Evolutionary conservation across 1,139 yeast genomes (phyloP).

Genomic region (Pichia sp.): DNA sequence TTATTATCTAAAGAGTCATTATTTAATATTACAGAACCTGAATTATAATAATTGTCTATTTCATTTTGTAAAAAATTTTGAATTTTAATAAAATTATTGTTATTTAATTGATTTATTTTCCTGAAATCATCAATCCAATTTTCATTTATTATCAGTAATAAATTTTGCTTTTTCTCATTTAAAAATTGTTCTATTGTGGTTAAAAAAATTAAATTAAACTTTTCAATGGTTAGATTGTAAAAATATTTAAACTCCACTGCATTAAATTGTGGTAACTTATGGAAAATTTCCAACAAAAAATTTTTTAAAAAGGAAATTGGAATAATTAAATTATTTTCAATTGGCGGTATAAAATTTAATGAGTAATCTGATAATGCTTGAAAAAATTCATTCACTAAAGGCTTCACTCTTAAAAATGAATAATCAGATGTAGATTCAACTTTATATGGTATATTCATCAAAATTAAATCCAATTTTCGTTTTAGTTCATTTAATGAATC

Average conservation of each 20-base stretch:
- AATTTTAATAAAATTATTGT: constrained; percentile 44
- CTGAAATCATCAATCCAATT: constrained; percentile 53
- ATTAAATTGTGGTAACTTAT: constrained; percentile 66
- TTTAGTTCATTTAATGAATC: constrained; percentile 47
- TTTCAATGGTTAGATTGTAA: constrained; percentile 69
- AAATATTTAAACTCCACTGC: constrained; percentile 70
- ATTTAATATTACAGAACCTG: constrained; percentile 15
- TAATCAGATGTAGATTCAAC: constrained; percentile 74
- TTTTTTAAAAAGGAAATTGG: constrained; percentile 64
- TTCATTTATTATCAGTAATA: constrained; percentile 38
- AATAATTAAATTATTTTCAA: constrained; percentile 48
- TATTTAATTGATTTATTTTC: constrained; percentile 53
- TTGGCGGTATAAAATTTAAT: constrained; percentile 73
- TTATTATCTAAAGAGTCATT: not conserved
- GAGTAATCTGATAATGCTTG: constrained; percentile 76
- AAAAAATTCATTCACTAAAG: constrained; percentile 67
- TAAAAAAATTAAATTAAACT: constrained; percentile 71
- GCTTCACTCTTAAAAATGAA: constrained; percentile 78
- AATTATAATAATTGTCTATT: constrained; percentile 22
- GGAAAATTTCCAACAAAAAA: constrained; percentile 54
- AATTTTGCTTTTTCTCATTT: constrained; percentile 34
- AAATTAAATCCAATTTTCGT: constrained; percentile 41
- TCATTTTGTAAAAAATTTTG: constrained; percentile 43
- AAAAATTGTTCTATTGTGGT: constrained; percentile 49
- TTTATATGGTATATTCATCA: constrained; percentile 60